Evolutionary conservation across 345 rosid species (phyloP).

Genomic region (Brassica nigra): DNA sequence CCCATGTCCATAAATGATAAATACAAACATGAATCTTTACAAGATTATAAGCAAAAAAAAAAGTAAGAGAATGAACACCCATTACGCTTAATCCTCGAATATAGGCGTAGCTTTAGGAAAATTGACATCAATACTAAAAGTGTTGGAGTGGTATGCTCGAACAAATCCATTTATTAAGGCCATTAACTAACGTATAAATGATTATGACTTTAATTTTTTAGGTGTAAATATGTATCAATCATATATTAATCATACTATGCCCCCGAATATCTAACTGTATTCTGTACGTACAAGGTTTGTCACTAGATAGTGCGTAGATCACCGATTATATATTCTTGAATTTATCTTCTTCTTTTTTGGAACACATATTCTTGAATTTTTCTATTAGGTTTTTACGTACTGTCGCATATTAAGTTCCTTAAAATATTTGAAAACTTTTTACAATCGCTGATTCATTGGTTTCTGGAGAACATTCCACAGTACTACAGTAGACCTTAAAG

Average conservation of each 20-base stretch:
- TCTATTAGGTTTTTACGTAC: neutral
- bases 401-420: neutral
- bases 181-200: neutral
- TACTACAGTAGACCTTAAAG: neutral
- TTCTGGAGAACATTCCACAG: neutral
- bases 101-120: constrained; percentile 38
- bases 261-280: neutral
- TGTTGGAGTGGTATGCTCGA: constrained; percentile 17
- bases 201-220: neutral
- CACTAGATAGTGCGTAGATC: neutral
- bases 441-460: neutral
- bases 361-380: too few relatives aligned
- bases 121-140: constrained; percentile 10
- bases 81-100: constrained; percentile 36
- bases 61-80: neutral
- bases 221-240: neutral
- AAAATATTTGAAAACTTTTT: neutral
- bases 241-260: neutral
- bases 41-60: neutral
- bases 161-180: neutral
- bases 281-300: neutral
- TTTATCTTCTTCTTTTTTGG: too few relatives aligned
- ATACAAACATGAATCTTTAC: neutral
- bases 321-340: neutral
- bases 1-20: neutral